These are phyloP conservation scores for Dactylorhiza incarnata DNA, from an alignment of 106 monocot species.

Conservation along the genomic window DNA sequence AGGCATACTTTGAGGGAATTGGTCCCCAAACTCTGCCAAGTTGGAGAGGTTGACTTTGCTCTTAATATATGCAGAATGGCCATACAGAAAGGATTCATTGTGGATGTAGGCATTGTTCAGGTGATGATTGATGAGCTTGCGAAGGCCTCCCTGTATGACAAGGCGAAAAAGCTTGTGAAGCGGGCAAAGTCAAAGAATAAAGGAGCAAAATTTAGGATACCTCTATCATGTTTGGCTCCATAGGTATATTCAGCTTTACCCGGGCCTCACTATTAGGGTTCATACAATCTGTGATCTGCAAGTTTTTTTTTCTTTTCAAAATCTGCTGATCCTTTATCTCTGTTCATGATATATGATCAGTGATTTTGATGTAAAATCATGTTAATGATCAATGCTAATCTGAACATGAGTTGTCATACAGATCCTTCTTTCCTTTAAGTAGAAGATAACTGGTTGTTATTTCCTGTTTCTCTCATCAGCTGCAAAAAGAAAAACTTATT, in stretches of 20 bases:
- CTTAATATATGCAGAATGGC: neutral
- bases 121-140: conserved; percentile 7
- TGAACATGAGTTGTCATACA: neutral
- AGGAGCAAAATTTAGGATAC: conserved; percentile 1
- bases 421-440: too few relatives aligned
- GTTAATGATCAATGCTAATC: neutral
- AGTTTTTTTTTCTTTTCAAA: neutral
- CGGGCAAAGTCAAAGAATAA: neutral
- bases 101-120: conserved; percentile 5
- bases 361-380: neutral
- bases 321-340: neutral
- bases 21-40: conserved; percentile 3
- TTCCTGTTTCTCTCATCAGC: too few relatives aligned
- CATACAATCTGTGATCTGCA: neutral
- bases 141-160: neutral
- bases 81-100: neutral
- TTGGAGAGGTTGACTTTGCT: conserved; percentile 3
- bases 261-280: neutral
- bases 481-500: too few relatives aligned
- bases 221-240: neutral
- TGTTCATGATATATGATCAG: neutral
- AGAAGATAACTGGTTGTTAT: too few relatives aligned
- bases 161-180: conserved; percentile 8
- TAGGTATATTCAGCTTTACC: neutral
- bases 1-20: conserved; percentile 7